These are phyloP conservation scores for Vanilla planifolia DNA, from an alignment of 106 monocot genomes.

Conservation along the genomic window DNA sequence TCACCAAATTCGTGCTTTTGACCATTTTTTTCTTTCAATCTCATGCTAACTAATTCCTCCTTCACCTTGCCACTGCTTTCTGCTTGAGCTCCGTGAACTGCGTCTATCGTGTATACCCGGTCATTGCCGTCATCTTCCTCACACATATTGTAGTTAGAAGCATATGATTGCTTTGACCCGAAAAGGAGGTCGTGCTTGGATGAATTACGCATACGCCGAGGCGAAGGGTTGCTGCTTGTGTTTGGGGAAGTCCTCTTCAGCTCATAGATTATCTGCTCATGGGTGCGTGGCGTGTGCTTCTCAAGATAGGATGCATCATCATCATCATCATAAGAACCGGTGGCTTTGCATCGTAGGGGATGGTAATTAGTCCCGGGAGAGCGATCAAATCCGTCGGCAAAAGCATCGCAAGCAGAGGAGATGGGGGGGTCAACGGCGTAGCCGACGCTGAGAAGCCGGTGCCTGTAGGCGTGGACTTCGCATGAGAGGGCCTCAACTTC, in stretches of 20 bases:
- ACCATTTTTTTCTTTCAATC: constrained; percentile 7
- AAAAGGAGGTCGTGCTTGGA: neutral
- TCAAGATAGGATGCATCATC: constrained; percentile 1
- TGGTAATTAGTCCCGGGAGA: constrained; percentile 5
- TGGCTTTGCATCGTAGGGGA: constrained; percentile 8
- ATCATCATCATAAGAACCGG: neutral
- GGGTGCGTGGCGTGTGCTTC: constrained; percentile 18
- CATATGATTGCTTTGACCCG: neutral
- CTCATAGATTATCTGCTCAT: constrained; percentile 13
- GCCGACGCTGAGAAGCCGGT: constrained; percentile 12
- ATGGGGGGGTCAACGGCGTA: neutral
- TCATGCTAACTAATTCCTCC: neutral
- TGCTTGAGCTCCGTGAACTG: constrained; percentile 6
- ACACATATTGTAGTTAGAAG: neutral
- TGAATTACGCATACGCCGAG: neutral
- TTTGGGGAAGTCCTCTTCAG: constrained; percentile 20
- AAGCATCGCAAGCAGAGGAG: neutral
- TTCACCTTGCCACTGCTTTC: too few relatives aligned
- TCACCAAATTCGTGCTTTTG: neutral
- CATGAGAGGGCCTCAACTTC: constrained; percentile 13
- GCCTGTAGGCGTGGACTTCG: constrained; percentile 20
- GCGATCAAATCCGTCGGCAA: neutral
- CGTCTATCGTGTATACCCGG: constrained; percentile 19
- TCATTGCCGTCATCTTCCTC: constrained; percentile 10
- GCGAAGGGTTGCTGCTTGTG: constrained; percentile 6